Conservation (phyloP, 2,329 filamentous ascomycete species). For the Dactylonectria estremocensis region DNA sequence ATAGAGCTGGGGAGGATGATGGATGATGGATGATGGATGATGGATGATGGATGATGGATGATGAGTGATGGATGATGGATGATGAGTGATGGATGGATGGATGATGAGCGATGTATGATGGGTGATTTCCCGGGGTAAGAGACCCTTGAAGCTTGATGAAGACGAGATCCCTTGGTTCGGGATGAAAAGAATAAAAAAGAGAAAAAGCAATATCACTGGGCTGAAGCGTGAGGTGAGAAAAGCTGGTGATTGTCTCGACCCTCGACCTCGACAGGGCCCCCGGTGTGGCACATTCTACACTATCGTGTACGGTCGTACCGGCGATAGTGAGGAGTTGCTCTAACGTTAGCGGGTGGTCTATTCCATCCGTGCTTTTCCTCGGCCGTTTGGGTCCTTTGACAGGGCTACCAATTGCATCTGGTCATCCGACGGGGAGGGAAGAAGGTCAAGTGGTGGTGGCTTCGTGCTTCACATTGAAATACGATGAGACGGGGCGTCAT, state of each 20-base stretch:
- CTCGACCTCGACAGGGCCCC: slow-evolving; percentile 19
- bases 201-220: slow-evolving; percentile 44
- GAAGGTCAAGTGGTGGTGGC: neutral
- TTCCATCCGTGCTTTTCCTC: slow-evolving; percentile 19
- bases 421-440: neutral
- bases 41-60: no score
- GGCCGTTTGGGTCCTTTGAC: slow-evolving; percentile 15
- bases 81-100: no score
- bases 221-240: slow-evolving; percentile 42
- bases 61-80: no score
- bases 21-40: no score
- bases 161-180: slow-evolving; percentile 23
- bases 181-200: neutral
- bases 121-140: slow-evolving; percentile 30
- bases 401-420: slow-evolving; percentile 19
- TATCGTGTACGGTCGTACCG: neutral
- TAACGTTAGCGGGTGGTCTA: slow-evolving; percentile 20
- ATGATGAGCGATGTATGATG: no score
- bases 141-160: neutral
- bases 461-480: neutral
- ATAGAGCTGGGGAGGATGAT: slow-evolving; percentile 23
- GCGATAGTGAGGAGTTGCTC: slow-evolving; percentile 18
- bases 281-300: neutral
- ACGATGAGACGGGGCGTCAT: neutral
- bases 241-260: slow-evolving; percentile 20